Percentiles rank a stretch among this genome's conserved stretches.
Conservation (phyloP, 345 rosid genomes). For the Euphorbia peplus region DNA sequence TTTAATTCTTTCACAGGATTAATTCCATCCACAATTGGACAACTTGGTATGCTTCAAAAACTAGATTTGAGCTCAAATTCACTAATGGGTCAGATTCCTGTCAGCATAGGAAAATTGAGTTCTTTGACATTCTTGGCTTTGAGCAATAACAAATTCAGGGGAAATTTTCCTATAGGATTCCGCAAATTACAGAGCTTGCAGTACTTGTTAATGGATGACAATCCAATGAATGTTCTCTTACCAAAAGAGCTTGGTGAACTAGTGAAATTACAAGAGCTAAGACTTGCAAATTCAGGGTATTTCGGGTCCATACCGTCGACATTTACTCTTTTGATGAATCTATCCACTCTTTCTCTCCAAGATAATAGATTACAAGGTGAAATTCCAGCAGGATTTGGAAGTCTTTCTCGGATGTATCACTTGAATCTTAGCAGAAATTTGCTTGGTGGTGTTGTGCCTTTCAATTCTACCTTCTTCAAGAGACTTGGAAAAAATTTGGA, state of each 20-base stretch:
- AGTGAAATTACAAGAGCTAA: slow-evolving; percentile 64
- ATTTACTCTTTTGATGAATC: slow-evolving; percentile 49
- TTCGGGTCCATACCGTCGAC: slow-evolving; percentile 59
- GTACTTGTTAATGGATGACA: slow-evolving; percentile 83
- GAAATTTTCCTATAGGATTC: slow-evolving; percentile 56
- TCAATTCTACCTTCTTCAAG: slow-evolving; percentile 55
- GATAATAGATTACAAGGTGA: slow-evolving; percentile 69
- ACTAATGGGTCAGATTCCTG: slow-evolving; percentile 56
- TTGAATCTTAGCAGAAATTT: slow-evolving; percentile 70
- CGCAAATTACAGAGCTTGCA: slow-evolving; percentile 57
- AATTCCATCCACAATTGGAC: slow-evolving; percentile 60
- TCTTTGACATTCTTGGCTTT: slow-evolving; percentile 64
- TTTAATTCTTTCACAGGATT: slow-evolving; percentile 55
- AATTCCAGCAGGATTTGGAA: slow-evolving; percentile 52
- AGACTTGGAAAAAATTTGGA: slow-evolving; percentile 77
- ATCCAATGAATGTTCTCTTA: slow-evolving; percentile 60
- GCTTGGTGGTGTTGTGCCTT: slow-evolving; percentile 68
- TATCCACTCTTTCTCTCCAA: slow-evolving; percentile 77
- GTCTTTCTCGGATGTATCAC: slow-evolving; percentile 62
- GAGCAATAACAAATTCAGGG: slow-evolving; percentile 63
- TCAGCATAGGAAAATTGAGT: slow-evolving; percentile 47
- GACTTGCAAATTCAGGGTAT: slow-evolving; percentile 74
- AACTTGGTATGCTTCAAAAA: slow-evolving; percentile 69
- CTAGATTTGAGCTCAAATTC: slow-evolving; percentile 82
- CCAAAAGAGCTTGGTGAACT: slow-evolving; percentile 60